Evolutionary conservation across 768 basidiomycete species (phyloP).

Genomic region (Boletus subparvulus): DNA sequence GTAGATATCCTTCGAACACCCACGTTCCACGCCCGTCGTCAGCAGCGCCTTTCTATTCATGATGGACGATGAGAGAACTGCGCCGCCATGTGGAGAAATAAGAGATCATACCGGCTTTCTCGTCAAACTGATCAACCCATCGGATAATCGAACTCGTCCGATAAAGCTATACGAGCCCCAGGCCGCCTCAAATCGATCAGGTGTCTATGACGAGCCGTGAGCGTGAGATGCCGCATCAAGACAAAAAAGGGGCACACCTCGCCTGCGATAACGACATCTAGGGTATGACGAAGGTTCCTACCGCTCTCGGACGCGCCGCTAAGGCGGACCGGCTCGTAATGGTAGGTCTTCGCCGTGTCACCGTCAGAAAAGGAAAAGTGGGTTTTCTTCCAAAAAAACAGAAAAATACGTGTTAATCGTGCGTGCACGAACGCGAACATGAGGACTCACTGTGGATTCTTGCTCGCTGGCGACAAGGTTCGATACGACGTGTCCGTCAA

Average conservation of each 20-base stretch:
- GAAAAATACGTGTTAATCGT: slow-evolving; percentile 22
- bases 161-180: slow-evolving; percentile 67
- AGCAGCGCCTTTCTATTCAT: slow-evolving; percentile 39
- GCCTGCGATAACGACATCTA: slow-evolving; percentile 38
- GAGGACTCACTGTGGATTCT: slow-evolving; percentile 26
- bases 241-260: slow-evolving; percentile 28
- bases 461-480: slow-evolving; percentile 20
- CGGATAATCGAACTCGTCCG: slow-evolving; percentile 53
- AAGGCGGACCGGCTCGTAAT: slow-evolving; percentile 34
- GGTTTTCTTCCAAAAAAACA: slow-evolving; percentile 16
- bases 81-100: slow-evolving; percentile 1
- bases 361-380: slow-evolving; percentile 33
- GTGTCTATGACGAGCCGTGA: slow-evolving; percentile 44
- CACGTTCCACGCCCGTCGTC: slow-evolving; percentile 47
- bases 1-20: slow-evolving; percentile 58
- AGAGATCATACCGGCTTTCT: slow-evolving; percentile 53
- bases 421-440: slow-evolving; percentile 3
- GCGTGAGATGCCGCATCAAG: slow-evolving; percentile 17
- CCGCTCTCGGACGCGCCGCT: slow-evolving; percentile 27
- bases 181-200: slow-evolving; percentile 51
- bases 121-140: slow-evolving; percentile 60
- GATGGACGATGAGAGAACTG: not conserved
- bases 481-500: slow-evolving; percentile 26
- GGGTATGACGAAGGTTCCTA: slow-evolving; percentile 30
- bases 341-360: slow-evolving; percentile 22